phyloP scores from a whole-genome alignment of 2,329 filamentous ascomycete species.

The Colletotrichum neosansevieriae region DNA sequence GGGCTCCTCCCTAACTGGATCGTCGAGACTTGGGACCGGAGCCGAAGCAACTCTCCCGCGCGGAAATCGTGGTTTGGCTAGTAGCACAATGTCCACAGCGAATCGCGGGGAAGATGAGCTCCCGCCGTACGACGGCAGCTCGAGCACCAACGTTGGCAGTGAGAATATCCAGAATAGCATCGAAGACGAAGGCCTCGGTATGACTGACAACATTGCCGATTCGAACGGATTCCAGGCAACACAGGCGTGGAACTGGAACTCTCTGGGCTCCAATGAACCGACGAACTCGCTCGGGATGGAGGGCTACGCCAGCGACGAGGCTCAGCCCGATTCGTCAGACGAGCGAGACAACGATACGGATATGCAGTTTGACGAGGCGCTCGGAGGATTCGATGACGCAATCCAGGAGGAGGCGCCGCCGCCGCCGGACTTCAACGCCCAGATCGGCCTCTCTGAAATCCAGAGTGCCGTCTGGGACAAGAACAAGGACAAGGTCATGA shows the following conservation, averaged over 20 bases:
- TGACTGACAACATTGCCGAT: slow-evolving; percentile 51
- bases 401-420: slow-evolving; percentile 42
- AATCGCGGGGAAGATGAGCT: slow-evolving; percentile 47
- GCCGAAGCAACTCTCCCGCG: slow-evolving; percentile 79
- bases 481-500: slow-evolving; percentile 51
- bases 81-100: slow-evolving; percentile 47
- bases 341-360: slow-evolving; percentile 45
- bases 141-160: slow-evolving; percentile 41
- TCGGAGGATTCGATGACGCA: slow-evolving; percentile 34
- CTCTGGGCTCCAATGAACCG: slow-evolving; percentile 48
- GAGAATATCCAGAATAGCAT: slow-evolving; percentile 56
- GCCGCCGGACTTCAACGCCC: slow-evolving; percentile 41
- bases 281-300: slow-evolving; percentile 48
- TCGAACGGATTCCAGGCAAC: slow-evolving; percentile 48
- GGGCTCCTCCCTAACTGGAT: slow-evolving; percentile 87
- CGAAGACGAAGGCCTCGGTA: slow-evolving; percentile 62
- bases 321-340: slow-evolving; percentile 56
- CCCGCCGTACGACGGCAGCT: slow-evolving; percentile 48
- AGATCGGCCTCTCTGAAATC: slow-evolving; percentile 46
- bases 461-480: slow-evolving; percentile 52
- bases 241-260: slow-evolving; percentile 62
- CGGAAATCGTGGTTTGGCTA: slow-evolving; percentile 71
- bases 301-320: slow-evolving; percentile 58
- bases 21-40: slow-evolving; percentile 87
- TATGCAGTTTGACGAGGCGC: slow-evolving; percentile 37